Conservation (phyloP, 2,329 filamentous ascomycete species). For the Colletotrichum sp. region DNA sequence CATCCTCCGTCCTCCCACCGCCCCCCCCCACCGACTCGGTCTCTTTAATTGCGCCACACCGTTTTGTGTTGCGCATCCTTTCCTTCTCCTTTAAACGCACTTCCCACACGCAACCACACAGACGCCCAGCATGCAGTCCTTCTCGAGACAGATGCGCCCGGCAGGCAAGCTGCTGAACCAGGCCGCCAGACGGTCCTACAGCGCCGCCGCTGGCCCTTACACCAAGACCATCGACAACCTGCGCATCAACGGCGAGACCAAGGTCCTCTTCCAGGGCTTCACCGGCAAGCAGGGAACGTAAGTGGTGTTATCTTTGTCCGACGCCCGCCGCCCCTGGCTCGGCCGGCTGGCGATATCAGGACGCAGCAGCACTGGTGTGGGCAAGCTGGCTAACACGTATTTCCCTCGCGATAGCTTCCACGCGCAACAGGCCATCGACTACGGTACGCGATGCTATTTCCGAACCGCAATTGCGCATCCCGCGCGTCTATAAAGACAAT, state of each 20-base stretch:
- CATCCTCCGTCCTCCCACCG: background rate
- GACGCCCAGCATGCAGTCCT: slow-evolving; percentile 76
- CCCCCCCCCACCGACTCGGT: background rate
- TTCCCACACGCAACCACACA: background rate
- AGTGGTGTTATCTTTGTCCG: slow-evolving; percentile 41
- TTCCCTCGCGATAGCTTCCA: slow-evolving; percentile 74
- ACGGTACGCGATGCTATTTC: slow-evolving; percentile 66
- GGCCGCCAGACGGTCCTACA: slow-evolving; percentile 73
- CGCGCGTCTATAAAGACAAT: background rate
- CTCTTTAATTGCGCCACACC: background rate
- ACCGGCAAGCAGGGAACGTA: slow-evolving; percentile 96
- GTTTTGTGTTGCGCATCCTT: slow-evolving; percentile 10
- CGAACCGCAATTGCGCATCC: background rate
- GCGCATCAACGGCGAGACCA: slow-evolving; percentile 90
- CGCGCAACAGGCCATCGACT: slow-evolving; percentile 96
- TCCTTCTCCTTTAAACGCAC: slow-evolving; percentile 8
- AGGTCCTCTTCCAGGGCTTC: slow-evolving; percentile 96
- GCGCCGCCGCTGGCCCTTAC: slow-evolving; percentile 72
- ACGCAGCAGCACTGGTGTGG: background rate
- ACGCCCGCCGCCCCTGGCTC: background rate
- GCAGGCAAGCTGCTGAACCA: slow-evolving; percentile 73
- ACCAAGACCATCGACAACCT: slow-evolving; percentile 81
- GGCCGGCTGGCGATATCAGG: background rate
- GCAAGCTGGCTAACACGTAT: background rate
- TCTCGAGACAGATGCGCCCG: slow-evolving; percentile 74